These are phyloP conservation scores for Pseudevernia furfuracea DNA, from an alignment of 495 filamentous ascomycete species.

Conservation along the genomic window DNA sequence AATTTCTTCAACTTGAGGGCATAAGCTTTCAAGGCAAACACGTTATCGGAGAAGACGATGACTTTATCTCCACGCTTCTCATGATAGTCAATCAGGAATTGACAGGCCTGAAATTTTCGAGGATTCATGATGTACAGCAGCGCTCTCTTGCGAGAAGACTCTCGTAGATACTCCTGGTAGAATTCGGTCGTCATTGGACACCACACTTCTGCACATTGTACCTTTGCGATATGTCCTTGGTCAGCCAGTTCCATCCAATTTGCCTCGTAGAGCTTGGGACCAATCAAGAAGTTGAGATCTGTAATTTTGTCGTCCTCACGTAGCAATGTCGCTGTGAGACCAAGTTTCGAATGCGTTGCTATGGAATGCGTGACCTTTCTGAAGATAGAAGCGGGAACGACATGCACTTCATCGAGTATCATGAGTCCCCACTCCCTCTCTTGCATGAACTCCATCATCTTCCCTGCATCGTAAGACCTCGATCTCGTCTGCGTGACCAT, in stretches of 20 bases:
- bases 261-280: slow-evolving; percentile 94
- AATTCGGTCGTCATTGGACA: slow-evolving; percentile 99
- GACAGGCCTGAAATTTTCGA: slow-evolving; percentile 90
- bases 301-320: slow-evolving; percentile 97
- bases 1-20: slow-evolving; percentile 78
- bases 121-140: slow-evolving; percentile 97
- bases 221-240: slow-evolving; percentile 93
- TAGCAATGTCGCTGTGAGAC: slow-evolving; percentile 87
- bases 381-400: slow-evolving; percentile 94
- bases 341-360: slow-evolving; percentile 92
- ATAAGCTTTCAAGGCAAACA: slow-evolving; percentile 84
- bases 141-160: slow-evolving; percentile 57
- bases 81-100: slow-evolving; percentile 96
- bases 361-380: slow-evolving; percentile 84
- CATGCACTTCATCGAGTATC: slow-evolving; percentile 97
- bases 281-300: slow-evolving; percentile 95
- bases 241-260: slow-evolving; percentile 99
- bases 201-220: slow-evolving; percentile 98
- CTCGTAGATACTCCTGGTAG: slow-evolving; percentile 83
- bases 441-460: slow-evolving; percentile 95
- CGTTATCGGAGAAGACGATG: slow-evolving; percentile 98
- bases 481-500: slow-evolving; percentile 90
- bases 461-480: slow-evolving; percentile 83
- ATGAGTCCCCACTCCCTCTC: slow-evolving; percentile 96
- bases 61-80: slow-evolving; percentile 95